Base-by-base conservation (phyloP, 192 early-diverging fungal genomes). In the Entomortierella lignicola region DNA sequence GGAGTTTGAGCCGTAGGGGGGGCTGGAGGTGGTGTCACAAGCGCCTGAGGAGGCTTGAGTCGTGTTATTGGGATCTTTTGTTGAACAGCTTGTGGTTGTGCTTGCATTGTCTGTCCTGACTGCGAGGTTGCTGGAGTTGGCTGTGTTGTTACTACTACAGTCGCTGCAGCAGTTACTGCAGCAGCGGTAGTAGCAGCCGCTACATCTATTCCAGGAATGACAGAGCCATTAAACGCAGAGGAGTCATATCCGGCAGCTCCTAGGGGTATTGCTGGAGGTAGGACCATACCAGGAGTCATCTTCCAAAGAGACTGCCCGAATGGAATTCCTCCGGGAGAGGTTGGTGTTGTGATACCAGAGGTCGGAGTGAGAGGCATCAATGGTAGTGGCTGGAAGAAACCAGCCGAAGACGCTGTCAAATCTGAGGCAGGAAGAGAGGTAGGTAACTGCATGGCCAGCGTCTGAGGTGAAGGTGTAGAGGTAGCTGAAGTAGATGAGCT, bases 21-120 rank as follows among this genome's bases (percentile, higher is more conserved):
- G 15, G 29, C 58, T 64, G 50, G 82, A 42, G 44, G 63, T 54
- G 61, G 82, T 15, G 59, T 80, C n/a, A 58, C 69, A 47, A 59
- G 62, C 8, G 59, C 60, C 59, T 55, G 71, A 27, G 61, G 81
- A 30, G 79, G 59, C 47, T 87, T 87, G 29, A 87, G 82, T 29
- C 86, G 74, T 5, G 75, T 75, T 39, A 87, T 87, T 8, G 86
- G 84, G 0, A 85, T 56, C 47, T 87, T 87, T 74, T 81, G 71
- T 56, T 55, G 71, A 12, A 75, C 47, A n/a, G 48, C 8, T 15
- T 69, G 74, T 21, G 63, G 44, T 20, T 21, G 13, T 41, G 62
- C 5, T 23, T 48, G n/a, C 20, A 32, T 37, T 32, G 20, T 39
- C 29, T 18, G 55, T 21, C n/a, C n/a, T n/a, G 48, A 12, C n/a